Evolutionary conservation across 163 green algal genomes (phyloP).

Genomic region (Chlorella variabilis): DNA sequence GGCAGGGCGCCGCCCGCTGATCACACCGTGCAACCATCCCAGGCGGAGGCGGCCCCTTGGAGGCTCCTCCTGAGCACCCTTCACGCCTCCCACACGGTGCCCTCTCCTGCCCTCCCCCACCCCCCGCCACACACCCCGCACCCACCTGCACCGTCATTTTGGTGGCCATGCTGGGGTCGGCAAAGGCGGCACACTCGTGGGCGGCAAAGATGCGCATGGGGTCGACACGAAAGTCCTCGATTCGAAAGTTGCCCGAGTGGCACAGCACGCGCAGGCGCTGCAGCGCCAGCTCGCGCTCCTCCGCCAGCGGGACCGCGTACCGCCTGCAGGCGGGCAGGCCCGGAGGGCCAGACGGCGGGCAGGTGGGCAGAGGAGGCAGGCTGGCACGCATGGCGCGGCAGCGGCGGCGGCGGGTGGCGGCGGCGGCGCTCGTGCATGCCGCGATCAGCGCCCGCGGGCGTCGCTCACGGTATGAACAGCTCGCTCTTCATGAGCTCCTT

Average conservation of each 20-base stretch:
- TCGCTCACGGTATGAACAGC: slow-evolving; percentile 81
- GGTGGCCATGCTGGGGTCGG: slow-evolving; percentile 84
- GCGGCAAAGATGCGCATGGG: slow-evolving; percentile 90
- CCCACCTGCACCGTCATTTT: slow-evolving; percentile 93
- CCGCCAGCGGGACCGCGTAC: slow-evolving; percentile 79
- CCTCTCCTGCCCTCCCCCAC: not conserved
- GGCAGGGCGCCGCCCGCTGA: too few species aligned
- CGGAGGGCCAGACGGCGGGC: too few species aligned
- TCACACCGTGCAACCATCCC: too few species aligned
- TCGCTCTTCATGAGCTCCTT: slow-evolving; percentile 81
- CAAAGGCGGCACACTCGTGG: slow-evolving; percentile 82
- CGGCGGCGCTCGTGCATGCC: not conserved
- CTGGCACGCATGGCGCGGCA: not conserved
- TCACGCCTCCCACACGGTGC: not conserved
- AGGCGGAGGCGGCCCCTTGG: too few species aligned
- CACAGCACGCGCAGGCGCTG: slow-evolving; percentile 78
- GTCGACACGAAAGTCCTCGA: slow-evolving; percentile 83
- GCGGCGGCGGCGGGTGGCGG: not conserved
- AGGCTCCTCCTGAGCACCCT: too few species aligned
- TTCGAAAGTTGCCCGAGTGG: slow-evolving; percentile 75
- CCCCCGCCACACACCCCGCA: too few species aligned
- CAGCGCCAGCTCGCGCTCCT: slow-evolving; percentile 87
- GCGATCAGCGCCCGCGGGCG: too few species aligned
- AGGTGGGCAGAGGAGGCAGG: not conserved
- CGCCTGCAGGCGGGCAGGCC: slow-evolving; percentile 39